These are phyloP conservation scores for Thraustotheca clavata DNA, from an alignment of 352 stramenopile genomes.

Conservation along the genomic window DNA sequence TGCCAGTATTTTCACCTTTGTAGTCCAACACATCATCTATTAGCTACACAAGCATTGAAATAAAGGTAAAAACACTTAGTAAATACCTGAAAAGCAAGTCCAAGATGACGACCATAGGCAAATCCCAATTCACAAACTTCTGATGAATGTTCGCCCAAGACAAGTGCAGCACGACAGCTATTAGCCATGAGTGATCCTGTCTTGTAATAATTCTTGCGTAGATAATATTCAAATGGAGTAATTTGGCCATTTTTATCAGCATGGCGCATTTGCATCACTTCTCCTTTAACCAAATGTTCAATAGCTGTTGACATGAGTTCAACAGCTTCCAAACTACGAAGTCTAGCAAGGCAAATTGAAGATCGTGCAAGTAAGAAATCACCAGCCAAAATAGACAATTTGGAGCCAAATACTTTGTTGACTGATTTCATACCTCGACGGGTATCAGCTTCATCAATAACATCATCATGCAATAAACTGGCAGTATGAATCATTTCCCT, in stretches of 20 bases:
- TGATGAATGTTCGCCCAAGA: constrained; percentile 88
- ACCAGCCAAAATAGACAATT: constrained; percentile 96
- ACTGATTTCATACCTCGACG: constrained; percentile 89
- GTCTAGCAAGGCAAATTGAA: constrained; percentile 90
- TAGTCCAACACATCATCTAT: constrained; percentile 99
- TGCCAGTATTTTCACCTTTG: constrained; percentile 90
- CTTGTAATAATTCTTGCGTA: constrained; percentile 99
- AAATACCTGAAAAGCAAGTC: constrained; percentile 95
- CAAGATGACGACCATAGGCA: constrained; percentile 95
- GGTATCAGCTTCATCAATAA: constrained; percentile 97
- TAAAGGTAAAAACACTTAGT: neutral
- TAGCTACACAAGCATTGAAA: constrained; percentile 36
- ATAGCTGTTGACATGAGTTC: constrained; percentile 98
- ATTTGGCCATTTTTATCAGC: constrained; percentile 52
- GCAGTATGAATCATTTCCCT: constrained; percentile 99
- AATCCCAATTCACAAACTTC: constrained; percentile 85
- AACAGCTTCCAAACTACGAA: constrained; percentile 93
- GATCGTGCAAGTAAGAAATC: constrained; percentile 96
- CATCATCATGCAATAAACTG: constrained; percentile 98
- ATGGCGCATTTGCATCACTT: constrained; percentile 99
- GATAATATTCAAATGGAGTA: constrained; percentile 92
- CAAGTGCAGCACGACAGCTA: constrained; percentile 89
- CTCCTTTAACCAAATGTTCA: constrained; percentile 97
- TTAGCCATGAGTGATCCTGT: constrained; percentile 98
- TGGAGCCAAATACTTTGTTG: constrained; percentile 97